Evolutionary conservation across 352 stramenopile species (phyloP).

Genomic region (Phytophthora sp.): DNA sequence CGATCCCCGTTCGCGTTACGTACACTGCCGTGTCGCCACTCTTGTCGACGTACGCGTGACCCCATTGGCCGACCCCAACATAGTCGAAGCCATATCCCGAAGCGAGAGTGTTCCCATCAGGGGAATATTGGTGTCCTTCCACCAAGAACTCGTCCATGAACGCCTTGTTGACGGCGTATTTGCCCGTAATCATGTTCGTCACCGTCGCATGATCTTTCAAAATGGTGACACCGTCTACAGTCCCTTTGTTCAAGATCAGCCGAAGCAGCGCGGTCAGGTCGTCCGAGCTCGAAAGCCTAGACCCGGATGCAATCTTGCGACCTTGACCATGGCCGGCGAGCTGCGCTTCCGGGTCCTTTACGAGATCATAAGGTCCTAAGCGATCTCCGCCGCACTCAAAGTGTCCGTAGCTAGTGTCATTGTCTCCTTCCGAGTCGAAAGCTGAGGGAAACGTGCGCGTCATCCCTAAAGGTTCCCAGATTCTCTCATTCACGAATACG

Average conservation of each 20-base stretch:
- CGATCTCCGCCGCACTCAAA: constrained; percentile 52
- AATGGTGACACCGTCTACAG: constrained; percentile 53
- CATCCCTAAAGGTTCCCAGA: constrained; percentile 70
- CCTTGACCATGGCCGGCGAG: constrained; percentile 28
- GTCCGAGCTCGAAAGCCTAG: constrained; percentile 54
- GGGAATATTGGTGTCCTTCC: constrained; percentile 52
- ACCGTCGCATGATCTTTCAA: constrained; percentile 51
- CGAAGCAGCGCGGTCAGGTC: constrained; percentile 65
- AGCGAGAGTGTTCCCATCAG: constrained; percentile 55
- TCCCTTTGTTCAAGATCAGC: constrained; percentile 69
- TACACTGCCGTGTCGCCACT: constrained; percentile 61
- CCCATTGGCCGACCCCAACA: constrained; percentile 58
- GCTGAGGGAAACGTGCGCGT: constrained; percentile 54
- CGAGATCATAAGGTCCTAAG: constrained; percentile 54
- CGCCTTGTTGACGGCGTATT: constrained; percentile 44
- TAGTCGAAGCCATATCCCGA: constrained; percentile 76
- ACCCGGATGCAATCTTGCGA: constrained; percentile 50
- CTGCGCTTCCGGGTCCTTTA: constrained; percentile 39
- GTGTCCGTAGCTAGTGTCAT: constrained; percentile 53
- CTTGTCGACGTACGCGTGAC: constrained; percentile 74
- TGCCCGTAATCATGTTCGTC: constrained; percentile 65
- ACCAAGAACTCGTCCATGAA: constrained; percentile 45
- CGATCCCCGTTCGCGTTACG: constrained; percentile 62
- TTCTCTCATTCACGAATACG: constrained; percentile 49
- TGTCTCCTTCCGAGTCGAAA: constrained; percentile 29